These are phyloP conservation scores for Leishmania gerbilli DNA, from an alignment of 208 protist species.

Conservation along the genomic window DNA sequence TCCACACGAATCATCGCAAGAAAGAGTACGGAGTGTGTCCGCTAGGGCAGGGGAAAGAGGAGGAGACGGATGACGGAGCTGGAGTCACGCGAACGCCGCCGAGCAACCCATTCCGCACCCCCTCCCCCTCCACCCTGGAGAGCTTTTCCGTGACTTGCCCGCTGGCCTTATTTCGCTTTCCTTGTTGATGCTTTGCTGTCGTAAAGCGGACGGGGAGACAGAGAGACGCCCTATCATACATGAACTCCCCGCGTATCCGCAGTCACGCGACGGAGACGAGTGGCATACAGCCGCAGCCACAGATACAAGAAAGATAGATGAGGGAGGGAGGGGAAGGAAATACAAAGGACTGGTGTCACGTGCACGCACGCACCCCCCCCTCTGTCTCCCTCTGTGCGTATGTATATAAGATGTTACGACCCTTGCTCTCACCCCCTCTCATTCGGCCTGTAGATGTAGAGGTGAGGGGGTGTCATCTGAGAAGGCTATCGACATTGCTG, in stretches of 20 bases:
- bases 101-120: neutral
- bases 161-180: neutral
- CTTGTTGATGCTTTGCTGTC: neutral
- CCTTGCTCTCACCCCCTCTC: neutral
- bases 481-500: neutral
- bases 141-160: neutral
- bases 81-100: neutral
- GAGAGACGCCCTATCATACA: neutral
- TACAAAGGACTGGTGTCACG: neutral
- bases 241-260: neutral
- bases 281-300: neutral
- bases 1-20: neutral
- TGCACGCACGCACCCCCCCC: neutral
- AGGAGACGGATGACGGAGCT: neutral
- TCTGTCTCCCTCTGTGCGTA: neutral
- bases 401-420: neutral
- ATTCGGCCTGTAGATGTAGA: neutral
- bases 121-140: neutral
- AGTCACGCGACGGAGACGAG: too few relatives aligned
- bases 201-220: too few relatives aligned
- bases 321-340: neutral
- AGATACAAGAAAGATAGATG: neutral
- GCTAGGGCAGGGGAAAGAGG: neutral
- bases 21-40: neutral
- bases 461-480: neutral